Evolutionary conservation across 768 basidiomycete species (phyloP).

Genomic region (Crassisporium funariophilum): DNA sequence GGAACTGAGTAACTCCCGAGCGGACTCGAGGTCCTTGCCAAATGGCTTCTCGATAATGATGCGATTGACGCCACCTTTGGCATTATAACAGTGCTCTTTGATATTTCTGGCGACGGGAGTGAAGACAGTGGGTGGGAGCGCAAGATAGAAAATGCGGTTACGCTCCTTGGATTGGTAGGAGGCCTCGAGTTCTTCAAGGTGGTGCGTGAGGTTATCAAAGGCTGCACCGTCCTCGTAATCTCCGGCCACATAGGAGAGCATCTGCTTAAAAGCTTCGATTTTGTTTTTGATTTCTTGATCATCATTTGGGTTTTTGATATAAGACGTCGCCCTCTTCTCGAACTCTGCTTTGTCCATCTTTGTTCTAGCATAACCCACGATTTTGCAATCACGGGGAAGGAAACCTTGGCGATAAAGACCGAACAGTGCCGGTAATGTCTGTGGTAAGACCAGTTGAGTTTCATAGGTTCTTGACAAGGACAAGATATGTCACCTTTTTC

Average conservation of each 20-base stretch:
- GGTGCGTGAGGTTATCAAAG: constrained; percentile 75
- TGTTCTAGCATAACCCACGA: constrained; percentile 96
- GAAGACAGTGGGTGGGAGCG: constrained; percentile 97
- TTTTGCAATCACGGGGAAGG: constrained; percentile 82
- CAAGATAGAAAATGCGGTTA: constrained; percentile 95
- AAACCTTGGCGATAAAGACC: constrained; percentile 79
- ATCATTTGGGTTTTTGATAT: constrained; percentile 80
- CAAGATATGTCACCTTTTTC: constrained; percentile 74
- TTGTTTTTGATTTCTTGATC: constrained; percentile 56
- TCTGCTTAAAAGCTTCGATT: constrained; percentile 81
- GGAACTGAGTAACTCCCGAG: constrained; percentile 71
- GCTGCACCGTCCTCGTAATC: constrained; percentile 84
- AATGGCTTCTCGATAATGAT: constrained; percentile 99
- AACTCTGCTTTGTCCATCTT: constrained; percentile 90
- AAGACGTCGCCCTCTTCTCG: constrained; percentile 78
- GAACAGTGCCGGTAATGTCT: constrained; percentile 97
- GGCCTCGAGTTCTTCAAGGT: constrained; percentile 78
- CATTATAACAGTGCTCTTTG: constrained; percentile 77
- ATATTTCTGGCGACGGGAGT: constrained; percentile 83
- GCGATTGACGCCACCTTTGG: constrained; percentile 74
- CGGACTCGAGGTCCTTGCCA: constrained; percentile 90
- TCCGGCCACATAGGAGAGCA: constrained; percentile 83
- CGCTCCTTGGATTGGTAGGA: constrained; percentile 60
- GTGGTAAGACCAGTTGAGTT: constrained; percentile 13
- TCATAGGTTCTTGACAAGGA: neutral